Percentiles rank a stretch among this genome's conserved stretches.
These are phyloP conservation scores for Sistotremastrum niveocremeum DNA, from an alignment of 768 basidiomycete genomes.

Conservation along the genomic window DNA sequence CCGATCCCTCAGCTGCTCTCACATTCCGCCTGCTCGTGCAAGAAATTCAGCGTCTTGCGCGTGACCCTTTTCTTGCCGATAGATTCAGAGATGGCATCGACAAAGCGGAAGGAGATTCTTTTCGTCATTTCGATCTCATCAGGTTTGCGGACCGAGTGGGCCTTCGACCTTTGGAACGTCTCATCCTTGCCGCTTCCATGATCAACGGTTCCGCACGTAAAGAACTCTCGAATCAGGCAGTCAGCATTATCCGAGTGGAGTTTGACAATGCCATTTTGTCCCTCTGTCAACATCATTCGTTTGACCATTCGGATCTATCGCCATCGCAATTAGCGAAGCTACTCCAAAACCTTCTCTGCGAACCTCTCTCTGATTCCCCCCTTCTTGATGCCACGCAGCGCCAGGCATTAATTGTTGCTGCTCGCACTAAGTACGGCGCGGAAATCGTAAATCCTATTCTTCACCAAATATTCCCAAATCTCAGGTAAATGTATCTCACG, in stretches of 20 bases:
- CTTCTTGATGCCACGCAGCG: slow-evolving; percentile 61
- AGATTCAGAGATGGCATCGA: slow-evolving; percentile 84
- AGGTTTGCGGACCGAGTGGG: slow-evolving; percentile 76
- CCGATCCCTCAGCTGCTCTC: slow-evolving; percentile 62
- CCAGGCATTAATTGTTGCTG: slow-evolving; percentile 59
- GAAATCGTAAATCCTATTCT: slow-evolving; percentile 65
- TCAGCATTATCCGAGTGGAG: slow-evolving; percentile 54
- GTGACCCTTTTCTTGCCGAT: slow-evolving; percentile 82
- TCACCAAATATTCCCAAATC: slow-evolving; percentile 55
- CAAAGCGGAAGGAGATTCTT: slow-evolving; percentile 74
- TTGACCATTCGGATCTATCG: slow-evolving; percentile 69
- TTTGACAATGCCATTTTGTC: slow-evolving; percentile 70
- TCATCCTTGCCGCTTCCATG: slow-evolving; percentile 66
- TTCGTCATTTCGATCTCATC: slow-evolving; percentile 70
- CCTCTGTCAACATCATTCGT: slow-evolving; percentile 57
- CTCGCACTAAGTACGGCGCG: slow-evolving; percentile 67
- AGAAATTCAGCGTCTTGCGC: slow-evolving; percentile 78
- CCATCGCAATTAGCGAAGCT: slow-evolving; percentile 66
- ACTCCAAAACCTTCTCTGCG: slow-evolving; percentile 66
- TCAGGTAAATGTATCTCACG: slow-evolving; percentile 40
- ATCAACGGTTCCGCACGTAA: slow-evolving; percentile 41
- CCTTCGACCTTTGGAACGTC: slow-evolving; percentile 63
- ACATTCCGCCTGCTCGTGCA: slow-evolving; percentile 78
- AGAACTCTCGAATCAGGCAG: slow-evolving; percentile 47
- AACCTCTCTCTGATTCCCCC: slow-evolving; percentile 54